A percentile compares a stretch with the other conserved stretches of the same genome.
These are phyloP conservation scores for Halophytophthora polymorphica DNA, from an alignment of 352 stramenopile genomes.

Conservation along the genomic window DNA sequence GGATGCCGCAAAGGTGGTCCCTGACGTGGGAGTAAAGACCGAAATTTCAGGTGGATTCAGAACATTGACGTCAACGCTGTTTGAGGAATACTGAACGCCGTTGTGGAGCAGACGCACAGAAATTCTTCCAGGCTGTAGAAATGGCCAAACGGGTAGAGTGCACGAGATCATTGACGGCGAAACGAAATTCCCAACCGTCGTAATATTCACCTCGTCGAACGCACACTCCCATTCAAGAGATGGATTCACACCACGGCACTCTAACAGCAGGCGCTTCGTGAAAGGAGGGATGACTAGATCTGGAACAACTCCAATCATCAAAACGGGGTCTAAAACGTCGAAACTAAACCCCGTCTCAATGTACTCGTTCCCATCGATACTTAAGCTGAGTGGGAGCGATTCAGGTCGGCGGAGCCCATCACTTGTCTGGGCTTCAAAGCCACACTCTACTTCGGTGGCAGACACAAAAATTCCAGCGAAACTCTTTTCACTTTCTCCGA, in stretches of 20 bases:
- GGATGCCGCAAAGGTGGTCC: constrained; percentile 5
- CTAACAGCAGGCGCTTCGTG: constrained; percentile 23
- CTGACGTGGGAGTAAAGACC: constrained; percentile 24
- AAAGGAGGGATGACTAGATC: constrained; percentile 19
- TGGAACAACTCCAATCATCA: constrained; percentile 18
- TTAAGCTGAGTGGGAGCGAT: constrained; percentile 24
- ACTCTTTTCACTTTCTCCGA: constrained; percentile 15
- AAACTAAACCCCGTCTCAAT: constrained; percentile 36
- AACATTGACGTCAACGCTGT: constrained; percentile 25
- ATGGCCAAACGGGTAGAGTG: constrained; percentile 1
- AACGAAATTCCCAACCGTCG: constrained; percentile 23
- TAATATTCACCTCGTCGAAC: constrained; percentile 26
- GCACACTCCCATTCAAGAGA: constrained; percentile 25
- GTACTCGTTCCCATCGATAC: constrained; percentile 22
- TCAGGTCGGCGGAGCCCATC: background rate
- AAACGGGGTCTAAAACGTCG: constrained; percentile 18
- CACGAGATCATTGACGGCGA: constrained; percentile 21
- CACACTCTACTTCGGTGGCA: constrained; percentile 13
- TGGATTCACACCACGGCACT: constrained; percentile 14
- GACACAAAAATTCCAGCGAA: constrained; percentile 18
- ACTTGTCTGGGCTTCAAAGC: constrained; percentile 13
- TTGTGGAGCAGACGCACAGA: constrained; percentile 15
- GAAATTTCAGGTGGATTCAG: constrained; percentile 28
- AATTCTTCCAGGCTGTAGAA: constrained; percentile 12
- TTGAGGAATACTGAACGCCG: constrained; percentile 21